Evolutionary conservation across 305 asterid species (phyloP), one percentile per base, ranked within the genome.

Genomic region (Lippia alba): DNA sequence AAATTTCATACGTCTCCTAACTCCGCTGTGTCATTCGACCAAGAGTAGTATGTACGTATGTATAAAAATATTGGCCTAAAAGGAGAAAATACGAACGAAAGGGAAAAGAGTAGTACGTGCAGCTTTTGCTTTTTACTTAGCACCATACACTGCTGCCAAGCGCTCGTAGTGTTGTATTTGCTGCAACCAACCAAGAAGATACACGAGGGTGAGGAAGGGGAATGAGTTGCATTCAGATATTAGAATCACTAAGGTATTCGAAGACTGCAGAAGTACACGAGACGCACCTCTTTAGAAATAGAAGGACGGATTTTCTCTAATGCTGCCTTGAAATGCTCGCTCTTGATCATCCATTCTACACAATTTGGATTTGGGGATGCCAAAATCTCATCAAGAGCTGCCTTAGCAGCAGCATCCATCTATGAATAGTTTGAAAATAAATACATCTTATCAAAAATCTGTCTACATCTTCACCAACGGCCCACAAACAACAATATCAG

Each of bases 321-420:
- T 18, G 96, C 95, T 41, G 36, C 79, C 76, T 58, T 80, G 81
- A 94, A 81, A 79, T 94, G 97, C 33, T 40, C 73, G 0, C 79
- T 81, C 81, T 80, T 86, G 76, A 91, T 86, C 76, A 86, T 78
- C 56, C 77, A 51, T 32, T 71, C 51, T 61, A 36, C 51, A 11
- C 58, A 50, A 72, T 68, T 66, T 60, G 54, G 18, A 11, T 59
- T 64, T 1, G 56, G 30, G 12, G 74, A 80, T 61, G 71, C 64
- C 20, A 58, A 74, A 61, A 65, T 75, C 20, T 91, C 97, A 10
- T 83, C 82, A 16, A 86, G 67, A 55, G 91, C 94, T 74, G 74
- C 73, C 90, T 81, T 74, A 36, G 86, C 86, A 62, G 96, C 97
- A 59, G 84, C 91, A 63, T 85, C 69, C 86, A 88, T 85, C 97